phyloP scores from a whole-genome alignment of 192 early-diverging fungal species.

The Jimgerdemannia lactiflua region DNA sequence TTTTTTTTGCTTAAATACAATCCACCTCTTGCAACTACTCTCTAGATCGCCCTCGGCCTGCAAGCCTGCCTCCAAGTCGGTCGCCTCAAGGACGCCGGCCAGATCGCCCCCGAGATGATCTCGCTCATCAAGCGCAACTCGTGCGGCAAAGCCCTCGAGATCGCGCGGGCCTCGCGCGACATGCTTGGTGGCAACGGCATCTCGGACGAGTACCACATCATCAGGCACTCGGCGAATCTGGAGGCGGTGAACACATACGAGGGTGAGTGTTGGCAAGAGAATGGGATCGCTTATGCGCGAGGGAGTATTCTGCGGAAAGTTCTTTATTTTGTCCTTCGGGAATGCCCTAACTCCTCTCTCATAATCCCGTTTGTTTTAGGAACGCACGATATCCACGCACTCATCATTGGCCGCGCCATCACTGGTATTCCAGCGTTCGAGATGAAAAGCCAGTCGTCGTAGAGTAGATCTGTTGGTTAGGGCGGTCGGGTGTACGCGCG shows the following conservation, averaged over 20 bases:
- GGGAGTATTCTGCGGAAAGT: not conserved
- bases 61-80: conserved; percentile 91
- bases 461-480: not conserved
- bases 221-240: conserved; percentile 90
- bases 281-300: not conserved
- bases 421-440: conserved; percentile 85
- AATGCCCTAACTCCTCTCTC: not conserved
- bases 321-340: not conserved
- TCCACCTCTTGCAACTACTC: not conserved
- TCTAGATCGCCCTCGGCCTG: conserved; percentile 76
- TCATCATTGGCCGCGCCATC: conserved; percentile 91
- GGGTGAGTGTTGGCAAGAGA: conserved; percentile 30
- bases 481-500: too few species aligned
- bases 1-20: not conserved
- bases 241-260: conserved; percentile 97
- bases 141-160: conserved; percentile 89
- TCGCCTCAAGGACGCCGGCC: conserved; percentile 84
- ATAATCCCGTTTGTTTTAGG: conserved; percentile 25
- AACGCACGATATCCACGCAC: conserved; percentile 92
- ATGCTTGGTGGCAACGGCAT: conserved; percentile 97
- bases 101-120: conserved; percentile 92
- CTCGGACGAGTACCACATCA: conserved; percentile 95
- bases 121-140: conserved; percentile 97
- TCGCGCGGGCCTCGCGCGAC: conserved; percentile 87
- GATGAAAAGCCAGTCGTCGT: not conserved